phyloP scores from a whole-genome alignment of 257 asterid species.

The Echites panduratus region DNA sequence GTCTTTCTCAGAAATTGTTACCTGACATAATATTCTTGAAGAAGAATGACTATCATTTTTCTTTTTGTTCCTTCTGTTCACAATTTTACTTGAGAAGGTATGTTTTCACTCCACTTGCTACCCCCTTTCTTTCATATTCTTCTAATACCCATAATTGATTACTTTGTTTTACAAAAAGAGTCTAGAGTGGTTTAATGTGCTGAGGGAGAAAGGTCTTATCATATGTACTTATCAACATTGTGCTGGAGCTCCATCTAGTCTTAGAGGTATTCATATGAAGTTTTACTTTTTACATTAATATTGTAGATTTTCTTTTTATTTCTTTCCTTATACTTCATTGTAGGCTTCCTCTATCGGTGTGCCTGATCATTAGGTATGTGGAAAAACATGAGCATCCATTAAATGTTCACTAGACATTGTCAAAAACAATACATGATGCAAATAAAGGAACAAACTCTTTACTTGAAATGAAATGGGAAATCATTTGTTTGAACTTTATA shows the following conservation, averaged over 20 bases:
- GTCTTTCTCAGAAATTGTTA: constrained; percentile 19
- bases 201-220: constrained; percentile 97
- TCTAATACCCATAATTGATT: constrained; percentile 19
- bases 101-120: constrained; percentile 14
- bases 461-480: not conserved
- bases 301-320: not conserved
- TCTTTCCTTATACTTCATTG: not conserved
- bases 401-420: not conserved
- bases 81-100: constrained; percentile 99
- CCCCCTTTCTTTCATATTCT: constrained; percentile 17
- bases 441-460: not conserved
- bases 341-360: not conserved
- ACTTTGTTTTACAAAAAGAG: constrained; percentile 47
- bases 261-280: constrained; percentile 50
- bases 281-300: not conserved
- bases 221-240: constrained; percentile 95
- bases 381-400: not conserved
- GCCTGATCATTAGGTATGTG: not conserved
- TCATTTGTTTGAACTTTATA: not conserved
- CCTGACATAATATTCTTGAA: constrained; percentile 7
- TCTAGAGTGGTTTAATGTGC: constrained; percentile 95
- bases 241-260: constrained; percentile 87
- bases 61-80: constrained; percentile 26
- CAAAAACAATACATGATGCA: not conserved
- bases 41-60: constrained; percentile 27